Conservation (phyloP, 75 land plant species). For the Ceratopteris richardii region DNA sequence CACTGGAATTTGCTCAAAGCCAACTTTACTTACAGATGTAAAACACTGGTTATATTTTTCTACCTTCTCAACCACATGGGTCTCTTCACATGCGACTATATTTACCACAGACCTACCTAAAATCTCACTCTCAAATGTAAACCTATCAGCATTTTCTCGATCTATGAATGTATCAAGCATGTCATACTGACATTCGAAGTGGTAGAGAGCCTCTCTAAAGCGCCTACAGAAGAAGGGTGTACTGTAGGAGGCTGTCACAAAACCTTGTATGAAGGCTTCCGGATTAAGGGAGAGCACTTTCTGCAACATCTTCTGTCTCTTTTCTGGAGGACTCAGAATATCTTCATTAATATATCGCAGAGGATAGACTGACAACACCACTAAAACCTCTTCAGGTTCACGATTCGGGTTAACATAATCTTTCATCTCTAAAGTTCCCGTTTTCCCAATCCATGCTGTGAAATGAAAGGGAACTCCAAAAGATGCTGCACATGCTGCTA, state of each 20-base stretch:
- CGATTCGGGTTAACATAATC: conserved; percentile 33
- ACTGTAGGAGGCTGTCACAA: conserved; percentile 57
- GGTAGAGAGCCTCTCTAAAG: conserved; percentile 69
- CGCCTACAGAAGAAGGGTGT: conserved; percentile 74
- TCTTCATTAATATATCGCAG: conserved; percentile 59
- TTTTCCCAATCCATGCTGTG: conserved; percentile 53
- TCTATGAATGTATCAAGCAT: conserved; percentile 45
- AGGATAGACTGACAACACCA: conserved; percentile 52
- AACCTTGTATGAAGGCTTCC: conserved; percentile 52
- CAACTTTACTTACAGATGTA: conserved; percentile 44
- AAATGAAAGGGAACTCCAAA: conserved; percentile 71
- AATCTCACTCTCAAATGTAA: conserved; percentile 41
- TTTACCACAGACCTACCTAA: conserved; percentile 60
- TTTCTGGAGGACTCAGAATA: conserved; percentile 42
- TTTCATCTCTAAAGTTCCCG: conserved; percentile 55
- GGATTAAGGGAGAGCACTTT: conserved; percentile 57
- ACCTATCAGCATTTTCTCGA: conserved; percentile 44
- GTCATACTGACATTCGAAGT: conserved; percentile 60
- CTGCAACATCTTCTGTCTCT: conserved; percentile 51
- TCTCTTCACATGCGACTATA: conserved; percentile 75
- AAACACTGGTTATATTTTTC: conserved; percentile 93
- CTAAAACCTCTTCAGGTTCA: conserved; percentile 42
- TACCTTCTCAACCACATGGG: conserved; percentile 65
- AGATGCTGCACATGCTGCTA: conserved; percentile 38
- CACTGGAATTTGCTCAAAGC: conserved; percentile 49